Conservation (phyloP, 495 filamentous ascomycete genomes). For the Aspergillus kassunensis region DNA sequence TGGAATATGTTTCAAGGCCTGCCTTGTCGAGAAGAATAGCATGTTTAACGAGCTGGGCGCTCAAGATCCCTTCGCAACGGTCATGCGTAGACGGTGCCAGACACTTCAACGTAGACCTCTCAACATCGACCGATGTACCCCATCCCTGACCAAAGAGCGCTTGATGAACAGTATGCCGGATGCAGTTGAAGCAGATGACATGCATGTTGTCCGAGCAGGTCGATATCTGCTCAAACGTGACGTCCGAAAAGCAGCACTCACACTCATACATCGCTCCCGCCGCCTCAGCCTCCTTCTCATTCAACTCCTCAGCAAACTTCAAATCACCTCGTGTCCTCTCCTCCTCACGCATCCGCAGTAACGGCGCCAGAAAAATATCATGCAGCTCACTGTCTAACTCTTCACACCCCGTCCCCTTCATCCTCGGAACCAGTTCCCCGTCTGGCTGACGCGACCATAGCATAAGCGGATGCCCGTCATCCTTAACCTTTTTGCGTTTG, state of each 20-base stretch:
- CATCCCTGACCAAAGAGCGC: conserved; percentile 91
- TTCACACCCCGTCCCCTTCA: conserved; percentile 67
- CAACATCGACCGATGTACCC: conserved; percentile 70
- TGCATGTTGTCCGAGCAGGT: conserved; percentile 69
- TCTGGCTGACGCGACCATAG: conserved; percentile 54
- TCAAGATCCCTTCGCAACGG: conserved; percentile 69
- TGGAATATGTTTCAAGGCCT: conserved; percentile 63
- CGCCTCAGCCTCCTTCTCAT: conserved; percentile 70
- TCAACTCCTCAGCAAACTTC: conserved; percentile 60
- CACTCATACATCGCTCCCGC: conserved; percentile 76
- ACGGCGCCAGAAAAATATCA: conserved; percentile 59
- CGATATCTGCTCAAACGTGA: conserved; percentile 75
- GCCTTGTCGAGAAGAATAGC: conserved; percentile 65
- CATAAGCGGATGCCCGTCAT: conserved; percentile 57
- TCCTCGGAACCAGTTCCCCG: conserved; percentile 48
- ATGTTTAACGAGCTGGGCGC: conserved; percentile 60
- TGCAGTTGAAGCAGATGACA: conserved; percentile 81
- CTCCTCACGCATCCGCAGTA: conserved; percentile 48
- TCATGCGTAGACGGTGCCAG: conserved; percentile 63
- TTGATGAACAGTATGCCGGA: conserved; percentile 72
- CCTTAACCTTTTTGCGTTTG: conserved; percentile 56
- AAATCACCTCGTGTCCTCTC: conserved; percentile 62
- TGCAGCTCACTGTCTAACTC: conserved; percentile 81
- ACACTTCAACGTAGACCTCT: conserved; percentile 70
- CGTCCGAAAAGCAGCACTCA: conserved; percentile 79